These are phyloP conservation scores for Jackrogersella minutella DNA, from an alignment of 495 filamentous ascomycete genomes.

Conservation along the genomic window DNA sequence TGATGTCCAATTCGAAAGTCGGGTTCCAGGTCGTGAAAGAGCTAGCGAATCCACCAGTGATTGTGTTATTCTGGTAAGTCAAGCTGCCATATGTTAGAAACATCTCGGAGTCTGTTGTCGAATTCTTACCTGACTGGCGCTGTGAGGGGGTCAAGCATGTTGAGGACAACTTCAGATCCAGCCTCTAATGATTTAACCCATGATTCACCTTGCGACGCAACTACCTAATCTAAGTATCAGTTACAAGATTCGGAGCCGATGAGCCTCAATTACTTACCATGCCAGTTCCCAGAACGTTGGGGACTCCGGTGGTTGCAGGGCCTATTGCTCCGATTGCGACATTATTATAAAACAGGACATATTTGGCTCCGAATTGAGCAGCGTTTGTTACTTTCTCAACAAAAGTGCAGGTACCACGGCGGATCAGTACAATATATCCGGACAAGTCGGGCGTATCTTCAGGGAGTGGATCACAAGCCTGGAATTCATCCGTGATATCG, in stretches of 20 bases:
- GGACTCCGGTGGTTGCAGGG: slow-evolving; percentile 40
- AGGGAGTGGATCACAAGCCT: slow-evolving; percentile 57
- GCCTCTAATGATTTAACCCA: slow-evolving; percentile 52
- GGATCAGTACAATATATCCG: slow-evolving; percentile 61
- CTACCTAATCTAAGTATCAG: slow-evolving; percentile 42
- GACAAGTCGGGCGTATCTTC: slow-evolving; percentile 59
- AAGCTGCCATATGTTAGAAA: slow-evolving; percentile 36
- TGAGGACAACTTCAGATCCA: slow-evolving; percentile 51
- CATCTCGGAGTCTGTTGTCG: not conserved
- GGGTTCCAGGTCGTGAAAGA: slow-evolving; percentile 65
- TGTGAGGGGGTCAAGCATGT: slow-evolving; percentile 52
- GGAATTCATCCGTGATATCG: slow-evolving; percentile 55
- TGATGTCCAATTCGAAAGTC: slow-evolving; percentile 61
- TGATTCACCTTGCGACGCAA: slow-evolving; percentile 52
- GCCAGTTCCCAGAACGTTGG: slow-evolving; percentile 46
- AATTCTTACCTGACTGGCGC: slow-evolving; percentile 46
- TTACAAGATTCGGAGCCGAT: not conserved
- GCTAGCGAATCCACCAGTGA: slow-evolving; percentile 56
- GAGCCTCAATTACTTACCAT: slow-evolving; percentile 44
- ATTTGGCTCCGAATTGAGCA: slow-evolving; percentile 61
- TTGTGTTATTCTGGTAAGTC: slow-evolving; percentile 43
- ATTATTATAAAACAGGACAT: slow-evolving; percentile 64
- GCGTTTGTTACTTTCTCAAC: slow-evolving; percentile 59
- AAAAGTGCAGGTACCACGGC: slow-evolving; percentile 61
- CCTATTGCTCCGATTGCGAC: slow-evolving; percentile 42